Evolutionary conservation across 305 asterid species (phyloP), one percentile per base, ranked within the genome.

Genomic region (Fraxinus baroniana): DNA sequence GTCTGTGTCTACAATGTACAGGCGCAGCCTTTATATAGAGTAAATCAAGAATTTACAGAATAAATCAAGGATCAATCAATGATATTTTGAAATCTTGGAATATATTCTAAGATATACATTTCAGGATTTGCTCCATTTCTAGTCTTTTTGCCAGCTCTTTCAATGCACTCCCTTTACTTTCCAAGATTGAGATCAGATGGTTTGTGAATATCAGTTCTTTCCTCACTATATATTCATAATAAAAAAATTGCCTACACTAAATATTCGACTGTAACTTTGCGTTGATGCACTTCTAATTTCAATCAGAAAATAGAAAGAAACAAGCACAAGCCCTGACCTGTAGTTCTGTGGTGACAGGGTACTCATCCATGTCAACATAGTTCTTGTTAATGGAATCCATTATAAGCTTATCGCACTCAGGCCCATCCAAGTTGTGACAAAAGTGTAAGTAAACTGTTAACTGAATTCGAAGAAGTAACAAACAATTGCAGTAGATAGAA

Each of bases 271-370:
- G 18, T 28, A 28, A 13, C 36, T 30, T 32, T 55, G 26, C 10
- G 8, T 33, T 3, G 76, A 15, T 28, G 37, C 22, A 2, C 13
- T 33, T 71, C 26, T 13, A 17, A 13, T 30, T 71, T 71, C 44
- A 71, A 71, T 1, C 76, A 55, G 66, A 18, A 55, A 55, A n/a
- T n/a, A n/a, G 66, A 55, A 55, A 55, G 26, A 55, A 55, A 55
- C 66, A n/a, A 15, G 26, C 15, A 57, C 1, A 75, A 28, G 32
- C 41, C 22, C 28, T 39, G 30, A 89, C 97, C 90, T 93, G 97
- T 33, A 93, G 94, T 82, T 93, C 94, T 46, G 97, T 93, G 76
- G 97, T 91, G 79, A 91, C 97, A 71, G 96, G 97, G 82, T 93
- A 90, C 81, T 87, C 97, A 86, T 92, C 97, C 97, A 93, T 90